Evolutionary conservation across 306 rosid genomes (phyloP), one percentile per base, ranked within the genome.

Genomic region (Castanea sativa): DNA sequence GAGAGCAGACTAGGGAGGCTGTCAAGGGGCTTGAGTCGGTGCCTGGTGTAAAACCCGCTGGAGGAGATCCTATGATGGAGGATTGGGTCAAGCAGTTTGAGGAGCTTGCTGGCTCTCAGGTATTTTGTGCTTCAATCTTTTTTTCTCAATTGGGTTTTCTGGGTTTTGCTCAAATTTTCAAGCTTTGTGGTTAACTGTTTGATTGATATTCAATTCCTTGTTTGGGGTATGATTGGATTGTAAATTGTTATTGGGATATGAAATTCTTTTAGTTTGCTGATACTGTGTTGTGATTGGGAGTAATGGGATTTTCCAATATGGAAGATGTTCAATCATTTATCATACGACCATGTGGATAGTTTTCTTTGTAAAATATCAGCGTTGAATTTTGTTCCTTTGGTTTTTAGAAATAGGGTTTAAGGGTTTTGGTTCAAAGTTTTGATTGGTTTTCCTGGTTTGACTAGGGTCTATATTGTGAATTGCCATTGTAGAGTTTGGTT

Each of bases 31-130:
- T 93, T 0, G 97, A 91, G 74, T 88, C 74, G 5, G 79, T 86
- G 61, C n/a, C 89, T 3, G 84, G 53, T 52, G 75, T 89, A 16
- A 83, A 83, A 32, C 78, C 89, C 9, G 53, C 69, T 27, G 80
- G 55, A 5, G 96, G 58, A 5, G 96, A 83, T 76, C 87, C 85
- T 6, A 41, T 83, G 85, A 83, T 95, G 88, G 99, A 95, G 23
- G 98, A 95, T 83, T 95, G 94, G 99, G 92, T 95, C 72, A 95
- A 95, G 89, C 98, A 95, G 79, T 95, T 95, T 79, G 97, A 90
- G 87, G 88, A 91, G 56, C 87, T 93, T 76, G 85, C 92, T 78
- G 94, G 89, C n/a, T 80, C 94, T 78, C 93, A 90, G 98, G 97
- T 93, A 85, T 53, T 41, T 41, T 15, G 49, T 53, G 14, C 53